Evolutionary conservation across 2,329 filamentous ascomycete species (phyloP), one percentile per base, ranked within the genome.

Genomic region (Fusarium buharicum): DNA sequence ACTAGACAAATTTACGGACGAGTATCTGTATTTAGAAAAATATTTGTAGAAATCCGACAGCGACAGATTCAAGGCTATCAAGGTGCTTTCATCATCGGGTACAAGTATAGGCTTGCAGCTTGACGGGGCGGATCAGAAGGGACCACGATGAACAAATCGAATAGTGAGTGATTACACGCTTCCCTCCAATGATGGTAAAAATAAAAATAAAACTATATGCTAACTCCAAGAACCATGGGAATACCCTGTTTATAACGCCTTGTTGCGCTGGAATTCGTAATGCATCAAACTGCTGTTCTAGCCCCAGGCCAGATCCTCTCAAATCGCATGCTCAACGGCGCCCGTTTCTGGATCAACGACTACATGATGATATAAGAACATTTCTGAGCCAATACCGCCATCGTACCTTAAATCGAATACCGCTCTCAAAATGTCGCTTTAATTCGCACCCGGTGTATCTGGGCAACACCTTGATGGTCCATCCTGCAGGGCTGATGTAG

Each of bases 381-480:
- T 39, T 28, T 17, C 28, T 30, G 4, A 60, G 14, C 11, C 9
- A 24, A 28, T 22, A 34, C 18, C 17, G 16, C 6, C 6, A 34
- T 24, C 22, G 22, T 8, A 24, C 22, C 22, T 24, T 24, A 20
- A 16, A 10, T 9, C 9, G 10, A 7, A 3, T 16, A 16, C 3
- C 11, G 14, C 27, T 5, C 1, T n/a, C 11, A 31, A 1, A 10
- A 9, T 10, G 24, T 3, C 27, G 10, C n/a, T 48, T 11, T 6
- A 30, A 34, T 60, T 37, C 4, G 28, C 46, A 31, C 41, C 28
- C 2, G 18, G 17, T 27, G 9, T 9, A 41, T 30, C 17, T 9
- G 38, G 27, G 14, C 31, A 16, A 22, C 36, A 50, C 67, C 67
- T 58, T 68, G 68, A 70, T 69, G 60, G 54, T 16, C 46, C 17